Base-by-base conservation (phyloP, 2,329 filamentous ascomycete species). In the Stagonosporopsis chrysanthemi region DNA sequence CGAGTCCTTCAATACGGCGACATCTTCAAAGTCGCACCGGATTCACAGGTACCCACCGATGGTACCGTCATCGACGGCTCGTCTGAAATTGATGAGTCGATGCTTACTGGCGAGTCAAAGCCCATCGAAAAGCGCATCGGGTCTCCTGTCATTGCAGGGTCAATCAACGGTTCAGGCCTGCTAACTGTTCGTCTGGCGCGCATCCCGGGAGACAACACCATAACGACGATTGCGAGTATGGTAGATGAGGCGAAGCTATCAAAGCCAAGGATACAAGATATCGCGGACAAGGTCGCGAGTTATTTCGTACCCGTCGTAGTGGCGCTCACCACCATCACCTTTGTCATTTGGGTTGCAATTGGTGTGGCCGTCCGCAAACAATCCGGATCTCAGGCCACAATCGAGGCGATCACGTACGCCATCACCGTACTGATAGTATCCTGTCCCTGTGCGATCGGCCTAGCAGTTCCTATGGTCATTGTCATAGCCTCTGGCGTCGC, bases 391-490 rank as follows among this genome's bases (percentile, higher is more conserved):
- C 77, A 82, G 47, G 85, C 88, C 1, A 77, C 80, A 0, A 81
- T 85, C 1, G 77, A 84, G 28, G 88, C 90, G 0, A 83, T 92
- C 44, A 91, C 88, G 0, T 93, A 90, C 58, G 78, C 86, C 1
- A 90, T 94, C 53, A 83, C 90, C 0, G 88, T 89, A 0, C 81
- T 92, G 2, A 87, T 90, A 14, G 86, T 94, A 0, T 92, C 90
- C 0, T 95, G 90, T 63, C 90, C 91, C 0, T 94, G 90, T 53
- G 90, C 90, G 0, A 85, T 95, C 42, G 90, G 90, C 0, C 80
- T 90, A 1, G 89, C 89, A 0, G 88, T 92, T 0, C 90, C 91
- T 0, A 91, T 93, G 88, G 90, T 93, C 1, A 76, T 92, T 9
- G 85, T 92, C 0, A 87, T 93, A 41, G 85, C 86, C 0, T 85